A percentile compares a stretch with the other conserved stretches of the same genome.
Conservation (phyloP, 139 green algal species). For the Spirogloea muscicola region DNA sequence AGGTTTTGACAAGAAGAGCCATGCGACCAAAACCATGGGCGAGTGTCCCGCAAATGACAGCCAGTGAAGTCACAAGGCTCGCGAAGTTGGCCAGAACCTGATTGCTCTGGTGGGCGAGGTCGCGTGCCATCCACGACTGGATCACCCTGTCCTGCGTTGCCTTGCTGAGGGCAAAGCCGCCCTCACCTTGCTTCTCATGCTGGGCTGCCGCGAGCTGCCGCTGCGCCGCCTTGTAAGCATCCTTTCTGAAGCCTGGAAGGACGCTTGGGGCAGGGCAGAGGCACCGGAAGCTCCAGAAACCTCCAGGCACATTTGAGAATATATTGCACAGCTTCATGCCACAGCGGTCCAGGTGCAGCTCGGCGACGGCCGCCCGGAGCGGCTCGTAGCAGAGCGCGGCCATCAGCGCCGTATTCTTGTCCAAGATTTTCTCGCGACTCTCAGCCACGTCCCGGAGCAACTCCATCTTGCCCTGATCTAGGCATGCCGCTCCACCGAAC, state of each 20-base stretch:
- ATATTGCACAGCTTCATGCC: too few relatives aligned
- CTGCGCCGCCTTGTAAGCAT: background rate
- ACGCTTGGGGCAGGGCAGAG: background rate
- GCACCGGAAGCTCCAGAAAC: constrained; percentile 13
- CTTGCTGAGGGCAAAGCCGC: too few relatives aligned
- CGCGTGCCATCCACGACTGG: too few relatives aligned
- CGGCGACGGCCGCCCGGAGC: background rate
- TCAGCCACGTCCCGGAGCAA: background rate
- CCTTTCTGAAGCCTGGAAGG: constrained; percentile 8
- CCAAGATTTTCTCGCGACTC: background rate
- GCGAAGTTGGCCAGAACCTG: too few relatives aligned
- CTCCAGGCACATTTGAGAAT: too few relatives aligned
- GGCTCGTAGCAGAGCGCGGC: constrained; percentile 18
- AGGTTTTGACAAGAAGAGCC: too few relatives aligned
- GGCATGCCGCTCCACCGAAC: background rate
- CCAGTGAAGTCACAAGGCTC: too few relatives aligned
- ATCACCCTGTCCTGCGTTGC: too few relatives aligned
- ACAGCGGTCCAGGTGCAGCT: constrained; percentile 21
- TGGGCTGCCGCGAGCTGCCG: constrained; percentile 18
- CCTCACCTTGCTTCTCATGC: too few relatives aligned
- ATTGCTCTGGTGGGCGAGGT: too few relatives aligned
- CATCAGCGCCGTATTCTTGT: constrained; percentile 30
- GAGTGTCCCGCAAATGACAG: too few relatives aligned
- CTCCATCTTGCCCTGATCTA: constrained; percentile 2
- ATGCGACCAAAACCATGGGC: too few relatives aligned